Base-by-base conservation (phyloP, 371 early-diverging fungal species). In the Lichtheimia corymbifera region DNA sequence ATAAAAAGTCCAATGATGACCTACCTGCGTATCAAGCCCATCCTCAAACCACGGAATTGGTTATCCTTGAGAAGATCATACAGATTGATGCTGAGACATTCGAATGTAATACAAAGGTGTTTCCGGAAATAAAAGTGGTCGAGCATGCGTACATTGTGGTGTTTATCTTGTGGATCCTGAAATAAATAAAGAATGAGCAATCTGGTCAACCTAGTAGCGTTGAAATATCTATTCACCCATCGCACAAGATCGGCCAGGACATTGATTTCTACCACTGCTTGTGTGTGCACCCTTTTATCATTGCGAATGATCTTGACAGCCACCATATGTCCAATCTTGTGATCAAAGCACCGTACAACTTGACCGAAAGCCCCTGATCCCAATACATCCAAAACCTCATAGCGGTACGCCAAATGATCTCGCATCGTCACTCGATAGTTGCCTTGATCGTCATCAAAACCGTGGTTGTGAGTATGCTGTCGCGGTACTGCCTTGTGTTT, bases 41-140 rank as follows among this genome's bases (percentile, higher is more conserved):
- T 77, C 61, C 89, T 87, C 47, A 95, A 89, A 4, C 99, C 99
- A 25, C 88, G 84, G 74, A 97, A 99, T 40, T 88, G 84, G 61
- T 94, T 93, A 50, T 88, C 89, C 79, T 97, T 97, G 51, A 97
- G 82, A 69, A 95, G 91, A 67, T 99, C 99, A 81, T 98, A 99
- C 49, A 99, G 75, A 71, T 98, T 99, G 58, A 93, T 87, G 22
- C 93, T 92, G 44, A 99, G 83, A 45, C 97, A 87, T 79, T 99
- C 99, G 67, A 92, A 90, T 3, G 93, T 93, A 65, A 99, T 94
- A 68, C 99, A 98, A 53, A 99, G 73, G 77, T 99, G 99, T 49
- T 87, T 88, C 35, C 96, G 88, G 75, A 96, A 98, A 60, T 90
- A 88, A 76, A 99, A 99, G 60, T 88, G 86, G 52, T 95, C 96